Evolutionary conservation across 768 basidiomycete genomes (phyloP), one percentile per base, ranked within the genome.

Genomic region (Chiua virens): DNA sequence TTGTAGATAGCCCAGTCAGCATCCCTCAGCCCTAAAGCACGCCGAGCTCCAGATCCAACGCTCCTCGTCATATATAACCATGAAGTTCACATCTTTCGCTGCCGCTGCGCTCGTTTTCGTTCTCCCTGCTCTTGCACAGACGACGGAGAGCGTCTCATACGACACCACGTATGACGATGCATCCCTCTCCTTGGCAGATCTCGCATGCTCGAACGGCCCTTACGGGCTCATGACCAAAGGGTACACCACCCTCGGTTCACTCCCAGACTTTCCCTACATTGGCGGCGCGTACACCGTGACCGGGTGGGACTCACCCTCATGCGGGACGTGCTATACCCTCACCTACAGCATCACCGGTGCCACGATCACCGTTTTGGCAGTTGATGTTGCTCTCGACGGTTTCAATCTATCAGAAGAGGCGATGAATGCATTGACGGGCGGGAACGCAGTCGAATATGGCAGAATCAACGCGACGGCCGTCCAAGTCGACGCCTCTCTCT

Each of bases 361-460:
- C 5, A 61, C 55, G 2, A 36, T 73, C 36, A 2, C 18, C 14
- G 42, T 64, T 5, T 49, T 68, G 47, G 72, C 69, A 6, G 59
- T 73, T 10, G 73, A 72, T 36, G 42, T 42, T 17, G 55, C 59
- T 10, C 23, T 5, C 3, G 54, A 55, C 0, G 76, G 73, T 8
- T 82, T 80, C 57, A 80, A 79, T 50, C 63, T 84, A 25, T 75
- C 80, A 1, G 58, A 75, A 54, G 66, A 59, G 20, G 81, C 82
- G n/a, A 79, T 85, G 80, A 76, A 84, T 53, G 58, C 56, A 14
- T 62, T 85, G 53, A 85, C 83, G 11, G 67, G 70, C 42, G 72
- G 70, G 32, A 66, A 78, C 56, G 83, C 76, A 0, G 70, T 63
- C 37, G 59, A 72, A 32, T 60, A 79, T 22, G 85, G 85, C 9